These are phyloP conservation scores for Daldinia sp. DNA, from an alignment of 2,329 filamentous ascomycete genomes.

Conservation along the genomic window DNA sequence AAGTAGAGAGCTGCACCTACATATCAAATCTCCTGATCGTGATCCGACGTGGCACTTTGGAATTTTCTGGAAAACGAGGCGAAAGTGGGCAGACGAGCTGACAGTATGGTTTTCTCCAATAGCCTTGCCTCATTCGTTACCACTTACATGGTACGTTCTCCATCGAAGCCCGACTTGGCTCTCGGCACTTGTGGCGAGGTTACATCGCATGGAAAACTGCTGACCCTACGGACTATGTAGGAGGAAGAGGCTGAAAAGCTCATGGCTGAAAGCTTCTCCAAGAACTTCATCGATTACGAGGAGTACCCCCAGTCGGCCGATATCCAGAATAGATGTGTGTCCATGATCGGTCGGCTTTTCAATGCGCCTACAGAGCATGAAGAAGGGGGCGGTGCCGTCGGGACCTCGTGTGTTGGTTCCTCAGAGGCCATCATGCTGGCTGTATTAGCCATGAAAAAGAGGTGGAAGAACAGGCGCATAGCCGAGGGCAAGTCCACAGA, in stretches of 20 bases:
- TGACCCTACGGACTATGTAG: conserved; percentile 51
- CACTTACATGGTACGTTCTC: conserved; percentile 81
- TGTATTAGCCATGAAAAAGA: conserved; percentile 92
- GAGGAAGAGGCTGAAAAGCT: conserved; percentile 96
- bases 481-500: conserved; percentile 83
- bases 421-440: conserved; percentile 88
- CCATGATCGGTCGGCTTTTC: conserved; percentile 90
- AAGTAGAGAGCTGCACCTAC: conserved; percentile 41
- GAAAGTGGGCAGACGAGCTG: conserved; percentile 26
- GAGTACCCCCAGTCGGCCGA: conserved; percentile 83
- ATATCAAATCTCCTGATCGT: conserved; percentile 23
- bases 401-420: conserved; percentile 87
- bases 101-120: conserved; percentile 9
- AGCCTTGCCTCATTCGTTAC: conserved; percentile 93
- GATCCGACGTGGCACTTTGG: conserved; percentile 4
- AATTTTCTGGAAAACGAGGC: conserved; percentile 13
- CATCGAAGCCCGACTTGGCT: conserved; percentile 8
- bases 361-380: conserved; percentile 70
- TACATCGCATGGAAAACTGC: conserved; percentile 14
- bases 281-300: conserved; percentile 95
- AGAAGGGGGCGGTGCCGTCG: conserved; percentile 72
- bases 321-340: conserved; percentile 91
- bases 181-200: conserved; percentile 9
- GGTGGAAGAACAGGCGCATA: conserved; percentile 87
- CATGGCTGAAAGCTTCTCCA: conserved; percentile 90